Base-by-base conservation (phyloP, 805 yeast genomes). In the Jamesozyma lodderae region DNA sequence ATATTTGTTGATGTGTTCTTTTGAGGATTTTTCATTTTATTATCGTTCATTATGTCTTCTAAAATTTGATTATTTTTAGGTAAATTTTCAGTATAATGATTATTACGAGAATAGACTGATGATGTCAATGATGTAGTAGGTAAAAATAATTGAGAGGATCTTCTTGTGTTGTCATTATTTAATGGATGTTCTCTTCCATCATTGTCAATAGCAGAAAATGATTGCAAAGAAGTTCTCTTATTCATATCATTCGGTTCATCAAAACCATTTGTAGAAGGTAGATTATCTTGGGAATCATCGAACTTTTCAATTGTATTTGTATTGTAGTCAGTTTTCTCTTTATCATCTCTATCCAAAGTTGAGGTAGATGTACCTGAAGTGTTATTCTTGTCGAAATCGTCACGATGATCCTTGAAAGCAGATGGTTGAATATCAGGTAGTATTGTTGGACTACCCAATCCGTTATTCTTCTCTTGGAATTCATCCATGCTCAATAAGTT, bases 161-260 rank as follows among this genome's bases (percentile, higher is more conserved):
- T 15, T 11, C 30, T 17, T 17, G 28, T 32, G 35, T 30, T 14
- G 29, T 21, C 13, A n/a, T 38, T 19, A 20, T 31, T 30, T n/a
- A 9, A n/a, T 22, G 18, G 13, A 9, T 37, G 33, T n/a, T 27
- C 21, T 11, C 34, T 37, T 4, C 31, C 26, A 19, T 45, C 48
- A 20, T 42, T 41, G 18, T 49, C 45, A 18, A 52, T 51, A 5
- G 45, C 53, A n/a, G 57, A 52, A 27, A 44, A 51, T 6, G 54
- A 43, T 9, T 43, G 33, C n/a, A 40, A 41, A 16, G 47, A 43
- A n/a, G n/a, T n/a, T n/a, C n/a, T n/a, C n/a, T n/a, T n/a, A 3
- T 38, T 39, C 19, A 36, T 37, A 19, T 36, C 39, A 17, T 36
- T 30, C 14, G 31, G 30, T 3, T 35, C 33, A n/a, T 22, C 39